Evolutionary conservation across 169 alveolate species (phyloP), one percentile per base, ranked within the genome.

Genomic region (Plasmodium blacklocki): DNA sequence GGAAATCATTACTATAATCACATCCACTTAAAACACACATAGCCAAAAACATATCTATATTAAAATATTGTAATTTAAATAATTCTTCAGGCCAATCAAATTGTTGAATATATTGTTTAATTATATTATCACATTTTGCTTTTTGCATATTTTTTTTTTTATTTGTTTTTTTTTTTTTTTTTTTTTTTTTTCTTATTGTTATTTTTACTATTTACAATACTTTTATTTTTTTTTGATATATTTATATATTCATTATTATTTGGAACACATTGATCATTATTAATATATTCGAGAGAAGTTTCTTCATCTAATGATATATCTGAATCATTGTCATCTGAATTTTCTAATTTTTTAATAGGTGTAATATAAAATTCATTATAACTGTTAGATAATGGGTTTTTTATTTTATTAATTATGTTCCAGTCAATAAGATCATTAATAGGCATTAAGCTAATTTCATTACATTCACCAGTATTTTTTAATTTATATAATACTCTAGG

Each of bases 401-500:
- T 73, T 19, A 71, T 73, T 64, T 73, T 78, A 45, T 52, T 76
- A 68, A 94, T 54, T 67, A 92, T 15, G 85, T 73, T 63, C 73
- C 60, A 3, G 23, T 86, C 92, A 7, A 71, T 45, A 19, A 86
- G 47, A 72, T 86, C 92, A 60, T 86, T 73, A 29, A 86, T 86
- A 3, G 92, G 92, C 45, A 86, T 14, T 14, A 86, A 56, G 43
- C 78, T 90, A 45, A 94, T 52, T 70, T 94, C 95, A 52, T 88
- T 91, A 63, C 95, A 94, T 14, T 88, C 88, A 29, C 96, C 96
- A 43, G 75, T 95, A 47, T 89, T 91, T 85, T 95, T 95, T 63
- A 93, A 72, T 86, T 96, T 96, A 88, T 92, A 95, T 88, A 95
- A 56, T 32, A 96, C 97, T n/a, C 95, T 78, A 7, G 96, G 96